Evolutionary conservation across 805 yeast species (phyloP).

Genomic region (Monosporozyma unispora): DNA sequence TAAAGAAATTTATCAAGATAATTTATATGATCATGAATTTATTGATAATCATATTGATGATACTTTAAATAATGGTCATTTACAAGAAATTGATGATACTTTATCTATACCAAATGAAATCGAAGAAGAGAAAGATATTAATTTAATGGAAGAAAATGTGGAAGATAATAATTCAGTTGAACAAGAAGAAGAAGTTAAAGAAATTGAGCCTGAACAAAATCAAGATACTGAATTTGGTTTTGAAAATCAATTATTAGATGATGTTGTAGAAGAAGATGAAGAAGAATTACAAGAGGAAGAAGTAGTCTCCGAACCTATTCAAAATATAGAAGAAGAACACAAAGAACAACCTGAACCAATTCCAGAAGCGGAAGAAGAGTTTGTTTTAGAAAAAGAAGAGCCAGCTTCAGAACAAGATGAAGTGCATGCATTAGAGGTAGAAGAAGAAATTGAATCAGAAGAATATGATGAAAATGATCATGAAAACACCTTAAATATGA

Average conservation of each 20-base stretch:
- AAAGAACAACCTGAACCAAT: neutral
- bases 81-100: conserved; percentile 2
- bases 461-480: conserved; percentile 1
- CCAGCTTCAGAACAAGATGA: neutral
- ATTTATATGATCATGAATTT: conserved; percentile 2
- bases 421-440: neutral
- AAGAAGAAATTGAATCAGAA: neutral
- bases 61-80: conserved; percentile 1
- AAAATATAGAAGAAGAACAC: neutral
- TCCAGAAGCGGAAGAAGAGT: too few species aligned
- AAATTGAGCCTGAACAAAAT: neutral
- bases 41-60: conserved; percentile 3
- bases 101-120: neutral
- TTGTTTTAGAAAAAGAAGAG: too few species aligned
- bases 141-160: neutral
- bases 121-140: conserved; percentile 1
- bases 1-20: neutral
- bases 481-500: conserved; percentile 3
- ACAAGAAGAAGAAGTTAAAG: neutral
- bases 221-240: neutral
- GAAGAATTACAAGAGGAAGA: neutral
- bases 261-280: conserved; percentile 2
- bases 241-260: neutral
- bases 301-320: neutral
- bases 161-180: too few species aligned